Evolutionary conservation across 257 asterid species (phyloP), one percentile per base, ranked within the genome.

Genomic region (Petunia axillaris): DNA sequence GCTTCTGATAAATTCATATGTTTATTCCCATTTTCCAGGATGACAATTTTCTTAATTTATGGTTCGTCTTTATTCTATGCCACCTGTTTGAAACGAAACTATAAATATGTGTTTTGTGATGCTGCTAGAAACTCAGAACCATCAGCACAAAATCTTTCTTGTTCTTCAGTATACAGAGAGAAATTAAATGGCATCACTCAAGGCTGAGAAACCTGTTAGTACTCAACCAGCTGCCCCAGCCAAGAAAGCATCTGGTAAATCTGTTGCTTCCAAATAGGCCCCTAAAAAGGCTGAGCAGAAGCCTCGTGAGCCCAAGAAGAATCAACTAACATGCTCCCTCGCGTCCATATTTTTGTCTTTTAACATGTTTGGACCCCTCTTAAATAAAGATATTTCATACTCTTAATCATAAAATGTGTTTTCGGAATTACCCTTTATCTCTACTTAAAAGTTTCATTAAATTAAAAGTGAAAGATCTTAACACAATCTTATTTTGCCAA

Each of bases 241-340:
- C 0, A 84, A 82, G 79, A 84, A 87, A 74, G 76, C 80, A 71
- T 83, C 89, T 13, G 15, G 78, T 55, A 84, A 84, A 53, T 70
- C 83, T 73, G 67, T 82, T 0, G 71, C 86, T 74, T 64, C 89
- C 80, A 87, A 87, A 37, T 43, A 77, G 1, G 67, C 83, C 6
- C 65, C 75, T n/a, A 79, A 83, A 77, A 87, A 83, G 86, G 39
- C 75, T 13, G 85, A 75, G 80, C 84, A 57, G 75, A 80, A 84
- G 81, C 84, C 90, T 62, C 79, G 83, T n/a, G 82, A 82, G 64
- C 48, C 84, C 46, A 84, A 50, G 86, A 84, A 84, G 79, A 87
- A 82, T 74, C 2, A 43, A 38, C 13, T 6, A 35, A 73, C 1
- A 8, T 25, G 25, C 25, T 25, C 25, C 25, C 25, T 25, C 25